phyloP scores from a whole-genome alignment of 148 eudicot genomes.

The Persicaria tinctoria region DNA sequence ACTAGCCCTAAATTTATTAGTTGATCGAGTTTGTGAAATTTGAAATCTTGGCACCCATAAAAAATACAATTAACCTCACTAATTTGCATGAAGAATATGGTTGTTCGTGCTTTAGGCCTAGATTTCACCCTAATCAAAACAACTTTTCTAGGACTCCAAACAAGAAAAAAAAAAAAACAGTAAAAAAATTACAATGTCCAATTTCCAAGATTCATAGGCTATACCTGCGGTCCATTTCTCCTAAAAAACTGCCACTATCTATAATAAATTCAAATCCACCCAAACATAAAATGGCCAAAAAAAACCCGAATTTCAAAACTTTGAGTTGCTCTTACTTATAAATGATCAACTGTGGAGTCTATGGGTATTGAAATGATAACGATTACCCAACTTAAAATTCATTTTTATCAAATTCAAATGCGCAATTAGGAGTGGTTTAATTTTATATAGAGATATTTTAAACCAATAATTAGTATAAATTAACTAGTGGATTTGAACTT shows the following conservation, averaged over 20 bases:
- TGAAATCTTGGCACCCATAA: background rate
- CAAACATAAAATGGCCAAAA: background rate
- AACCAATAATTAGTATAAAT: too few relatives aligned
- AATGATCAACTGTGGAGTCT: too few relatives aligned
- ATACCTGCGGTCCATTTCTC: background rate
- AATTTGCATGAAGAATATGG: background rate
- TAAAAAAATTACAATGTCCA: background rate
- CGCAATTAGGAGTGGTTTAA: too few relatives aligned
- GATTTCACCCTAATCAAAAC: background rate
- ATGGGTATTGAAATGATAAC: too few relatives aligned
- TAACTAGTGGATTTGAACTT: too few relatives aligned
- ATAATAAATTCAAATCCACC: background rate
- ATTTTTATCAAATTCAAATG: too few relatives aligned
- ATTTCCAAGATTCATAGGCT: constrained; percentile 4
- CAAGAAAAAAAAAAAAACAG: constrained; percentile 4
- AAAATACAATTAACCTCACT: background rate
- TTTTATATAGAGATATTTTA: too few relatives aligned
- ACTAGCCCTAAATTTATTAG: too few relatives aligned
- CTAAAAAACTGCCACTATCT: background rate
- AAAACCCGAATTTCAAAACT: too few relatives aligned
- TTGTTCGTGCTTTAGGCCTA: background rate
- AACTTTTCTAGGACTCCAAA: background rate
- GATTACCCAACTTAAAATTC: too few relatives aligned
- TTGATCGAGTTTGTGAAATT: background rate
- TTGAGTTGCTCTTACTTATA: too few relatives aligned